These are phyloP conservation scores for Helotiales sp. DNA, from an alignment of 2,329 filamentous ascomycete species.

Conservation along the genomic window DNA sequence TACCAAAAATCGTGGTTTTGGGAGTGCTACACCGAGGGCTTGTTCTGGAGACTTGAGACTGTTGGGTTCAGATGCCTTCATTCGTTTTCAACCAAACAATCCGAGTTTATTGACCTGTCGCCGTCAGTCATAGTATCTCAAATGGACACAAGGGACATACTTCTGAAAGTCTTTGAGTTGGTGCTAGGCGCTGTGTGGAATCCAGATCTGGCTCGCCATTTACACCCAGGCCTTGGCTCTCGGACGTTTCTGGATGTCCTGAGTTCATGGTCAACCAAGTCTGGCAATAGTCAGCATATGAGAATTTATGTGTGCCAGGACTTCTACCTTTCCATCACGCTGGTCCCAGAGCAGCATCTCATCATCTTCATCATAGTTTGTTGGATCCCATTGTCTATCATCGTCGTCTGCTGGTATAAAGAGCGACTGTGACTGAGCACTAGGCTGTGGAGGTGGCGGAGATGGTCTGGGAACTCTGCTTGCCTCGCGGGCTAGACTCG, in stretches of 20 bases:
- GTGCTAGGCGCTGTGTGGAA: constrained; percentile 58
- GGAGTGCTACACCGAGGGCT: not conserved
- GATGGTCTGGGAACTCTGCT: constrained; percentile 50
- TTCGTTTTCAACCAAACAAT: constrained; percentile 37
- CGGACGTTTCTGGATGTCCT: constrained; percentile 22
- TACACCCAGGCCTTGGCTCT: constrained; percentile 24
- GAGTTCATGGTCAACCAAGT: constrained; percentile 36
- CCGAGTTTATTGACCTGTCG: constrained; percentile 39
- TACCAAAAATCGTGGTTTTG: not conserved
- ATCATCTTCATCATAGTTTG: constrained; percentile 67
- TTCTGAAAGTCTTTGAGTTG: constrained; percentile 76
- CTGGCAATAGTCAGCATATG: constrained; percentile 42
- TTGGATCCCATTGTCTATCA: constrained; percentile 74
- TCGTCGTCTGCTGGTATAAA: constrained; percentile 72
- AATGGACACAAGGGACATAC: constrained; percentile 49
- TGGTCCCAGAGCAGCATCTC: constrained; percentile 77
- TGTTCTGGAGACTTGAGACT: not conserved
- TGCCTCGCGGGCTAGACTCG: constrained; percentile 30
- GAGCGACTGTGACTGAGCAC: constrained; percentile 67
- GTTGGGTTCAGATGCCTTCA: not conserved
- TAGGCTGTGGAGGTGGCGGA: constrained; percentile 59
- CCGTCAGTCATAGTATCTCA: constrained; percentile 29
- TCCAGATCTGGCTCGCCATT: constrained; percentile 14
- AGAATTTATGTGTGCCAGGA: constrained; percentile 21
- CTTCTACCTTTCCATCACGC: constrained; percentile 63